Conservation (phyloP, 768 basidiomycete genomes). For the Phaeotremella skinneri region DNA sequence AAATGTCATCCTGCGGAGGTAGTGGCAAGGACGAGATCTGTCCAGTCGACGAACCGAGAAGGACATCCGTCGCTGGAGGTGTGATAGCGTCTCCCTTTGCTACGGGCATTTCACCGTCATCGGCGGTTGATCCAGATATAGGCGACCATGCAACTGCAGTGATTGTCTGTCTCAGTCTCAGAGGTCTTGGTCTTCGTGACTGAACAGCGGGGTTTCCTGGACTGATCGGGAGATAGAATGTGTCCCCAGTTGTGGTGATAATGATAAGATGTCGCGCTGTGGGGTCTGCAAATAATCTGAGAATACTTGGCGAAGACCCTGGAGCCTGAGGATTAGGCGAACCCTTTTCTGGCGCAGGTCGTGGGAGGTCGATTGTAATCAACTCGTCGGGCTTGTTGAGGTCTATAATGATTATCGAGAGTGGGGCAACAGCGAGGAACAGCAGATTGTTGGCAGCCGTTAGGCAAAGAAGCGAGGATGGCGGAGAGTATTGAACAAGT, state of each 20-base stretch:
- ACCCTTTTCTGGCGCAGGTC: slow-evolving; percentile 57
- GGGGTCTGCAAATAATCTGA: slow-evolving; percentile 87
- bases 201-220: slow-evolving; percentile 29
- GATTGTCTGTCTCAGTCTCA: slow-evolving; percentile 80
- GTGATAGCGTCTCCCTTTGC: slow-evolving; percentile 46
- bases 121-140: slow-evolving; percentile 58
- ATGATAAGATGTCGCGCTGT: slow-evolving; percentile 86
- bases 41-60: slow-evolving; percentile 82
- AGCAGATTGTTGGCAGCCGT: slow-evolving; percentile 83
- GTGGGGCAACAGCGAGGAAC: slow-evolving; percentile 74
- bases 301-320: slow-evolving; percentile 55
- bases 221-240: slow-evolving; percentile 76
- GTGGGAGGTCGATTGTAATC: slow-evolving; percentile 64
- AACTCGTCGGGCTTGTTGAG: slow-evolving; percentile 83
- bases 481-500: slow-evolving; percentile 78
- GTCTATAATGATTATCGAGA: slow-evolving; percentile 81
- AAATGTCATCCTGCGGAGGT: slow-evolving; percentile 84
- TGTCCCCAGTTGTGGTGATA: slow-evolving; percentile 83
- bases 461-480: slow-evolving; percentile 76
- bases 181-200: slow-evolving; percentile 71
- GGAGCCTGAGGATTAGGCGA: slow-evolving; percentile 61
- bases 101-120: background rate
- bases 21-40: slow-evolving; percentile 77
- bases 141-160: slow-evolving; percentile 91
- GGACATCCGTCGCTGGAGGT: slow-evolving; percentile 68